A percentile compares a stretch with the other conserved stretches of the same genome.
phyloP scores from a whole-genome alignment of 1,284 basidiomycete genomes.

The Entoloma clypeatum region DNA sequence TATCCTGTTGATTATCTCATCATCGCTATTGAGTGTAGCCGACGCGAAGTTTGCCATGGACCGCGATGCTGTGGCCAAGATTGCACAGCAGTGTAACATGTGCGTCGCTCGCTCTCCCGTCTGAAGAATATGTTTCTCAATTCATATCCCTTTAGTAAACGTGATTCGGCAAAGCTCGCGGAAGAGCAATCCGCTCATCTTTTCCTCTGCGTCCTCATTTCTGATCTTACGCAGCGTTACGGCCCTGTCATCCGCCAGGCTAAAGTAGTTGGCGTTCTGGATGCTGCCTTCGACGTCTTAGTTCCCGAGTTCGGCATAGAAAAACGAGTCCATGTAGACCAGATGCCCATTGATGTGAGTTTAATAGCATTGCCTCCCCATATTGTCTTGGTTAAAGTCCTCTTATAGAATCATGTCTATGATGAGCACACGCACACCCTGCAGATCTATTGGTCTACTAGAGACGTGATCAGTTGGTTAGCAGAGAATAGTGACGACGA shows the following conservation, averaged over 20 bases:
- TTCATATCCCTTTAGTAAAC: slow-evolving; percentile 55
- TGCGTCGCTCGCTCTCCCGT: slow-evolving; percentile 33
- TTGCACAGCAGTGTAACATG: slow-evolving; percentile 98
- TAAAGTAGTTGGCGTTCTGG: slow-evolving; percentile 89
- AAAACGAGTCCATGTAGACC: slow-evolving; percentile 97
- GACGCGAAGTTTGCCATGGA: slow-evolving; percentile 96
- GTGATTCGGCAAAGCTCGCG: slow-evolving; percentile 85
- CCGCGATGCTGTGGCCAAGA: slow-evolving; percentile 94
- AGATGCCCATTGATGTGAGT: slow-evolving; percentile 93
- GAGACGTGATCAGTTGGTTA: slow-evolving; percentile 91
- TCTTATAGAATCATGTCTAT: slow-evolving; percentile 79
- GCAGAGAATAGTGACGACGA: slow-evolving; percentile 94
- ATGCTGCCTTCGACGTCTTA: slow-evolving; percentile 94
- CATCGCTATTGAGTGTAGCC: slow-evolving; percentile 26
- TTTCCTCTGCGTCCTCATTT: slow-evolving; percentile 90
- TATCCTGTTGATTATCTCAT: slow-evolving; percentile 5
- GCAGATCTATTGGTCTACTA: slow-evolving; percentile 87
- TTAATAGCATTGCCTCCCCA: not conserved
- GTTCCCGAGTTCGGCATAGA: slow-evolving; percentile 95
- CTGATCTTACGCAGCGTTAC: slow-evolving; percentile 90
- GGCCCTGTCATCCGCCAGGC: slow-evolving; percentile 94
- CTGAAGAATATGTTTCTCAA: not conserved
- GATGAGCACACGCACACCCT: slow-evolving; percentile 90
- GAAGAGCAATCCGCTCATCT: slow-evolving; percentile 96
- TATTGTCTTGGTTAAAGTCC: slow-evolving; percentile 2